Evolutionary conservation across 768 basidiomycete species (phyloP).

Genomic region (Dioszegia crocea): DNA sequence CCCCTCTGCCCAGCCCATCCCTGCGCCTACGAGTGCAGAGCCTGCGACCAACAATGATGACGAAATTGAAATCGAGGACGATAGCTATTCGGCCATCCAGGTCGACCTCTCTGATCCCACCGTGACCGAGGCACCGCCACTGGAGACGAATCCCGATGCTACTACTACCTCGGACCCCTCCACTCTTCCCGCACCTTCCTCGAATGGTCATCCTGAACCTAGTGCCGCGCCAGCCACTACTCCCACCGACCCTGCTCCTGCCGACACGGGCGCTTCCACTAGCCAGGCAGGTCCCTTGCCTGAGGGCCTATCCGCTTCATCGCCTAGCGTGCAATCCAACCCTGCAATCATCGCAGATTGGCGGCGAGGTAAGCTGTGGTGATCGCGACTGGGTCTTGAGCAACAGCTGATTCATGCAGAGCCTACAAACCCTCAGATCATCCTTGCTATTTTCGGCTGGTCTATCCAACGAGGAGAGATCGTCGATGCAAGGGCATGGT

Average conservation of each 20-base stretch:
- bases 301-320: slow-evolving; percentile 31
- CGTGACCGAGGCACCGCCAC: too few relatives aligned
- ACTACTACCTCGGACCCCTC: too few relatives aligned
- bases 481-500: slow-evolving; percentile 72
- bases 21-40: too few relatives aligned
- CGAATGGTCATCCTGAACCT: too few relatives aligned
- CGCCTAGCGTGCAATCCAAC: slow-evolving; percentile 39
- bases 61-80: background rate
- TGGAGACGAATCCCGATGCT: too few relatives aligned
- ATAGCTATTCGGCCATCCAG: background rate
- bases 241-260: background rate
- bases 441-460: slow-evolving; percentile 71
- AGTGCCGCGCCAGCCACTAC: too few relatives aligned
- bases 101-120: too few relatives aligned
- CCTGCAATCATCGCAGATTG: slow-evolving; percentile 33
- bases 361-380: slow-evolving; percentile 30
- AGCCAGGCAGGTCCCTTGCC: slow-evolving; percentile 21
- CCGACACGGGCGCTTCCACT: background rate
- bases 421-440: slow-evolving; percentile 52
- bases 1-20: too few relatives aligned
- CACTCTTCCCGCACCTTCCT: too few relatives aligned
- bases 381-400: background rate
- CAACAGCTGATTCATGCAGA: background rate
- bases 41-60: background rate
- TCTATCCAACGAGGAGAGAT: slow-evolving; percentile 74